phyloP scores from a whole-genome alignment of 2,329 filamentous ascomycete genomes.

The Aureobasidium sp. region DNA sequence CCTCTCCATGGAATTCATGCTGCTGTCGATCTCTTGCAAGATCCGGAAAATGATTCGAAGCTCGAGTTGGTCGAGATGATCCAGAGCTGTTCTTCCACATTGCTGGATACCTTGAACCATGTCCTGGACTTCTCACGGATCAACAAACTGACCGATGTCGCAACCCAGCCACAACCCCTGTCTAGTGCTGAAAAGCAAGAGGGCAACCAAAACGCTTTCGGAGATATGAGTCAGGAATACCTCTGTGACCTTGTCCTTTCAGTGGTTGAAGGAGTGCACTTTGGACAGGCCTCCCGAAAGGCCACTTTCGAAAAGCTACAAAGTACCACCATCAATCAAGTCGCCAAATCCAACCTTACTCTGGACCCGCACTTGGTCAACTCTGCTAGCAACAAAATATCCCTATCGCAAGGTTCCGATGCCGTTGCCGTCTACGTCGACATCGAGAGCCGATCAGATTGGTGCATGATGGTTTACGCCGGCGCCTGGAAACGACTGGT shows the following conservation, averaged over 20 bases:
- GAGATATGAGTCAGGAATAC: neutral
- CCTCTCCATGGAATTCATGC: constrained; percentile 26
- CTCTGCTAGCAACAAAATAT: neutral
- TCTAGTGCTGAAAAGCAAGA: neutral
- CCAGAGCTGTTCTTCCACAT: constrained; percentile 39
- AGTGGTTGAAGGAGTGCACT: constrained; percentile 5
- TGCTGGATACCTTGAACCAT: constrained; percentile 35
- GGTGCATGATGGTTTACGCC: constrained; percentile 1
- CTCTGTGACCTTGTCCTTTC: neutral
- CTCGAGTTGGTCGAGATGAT: constrained; percentile 38
- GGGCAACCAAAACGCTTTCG: neutral
- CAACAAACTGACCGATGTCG: constrained; percentile 15
- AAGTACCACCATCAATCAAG: neutral
- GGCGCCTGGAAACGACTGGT: constrained; percentile 36
- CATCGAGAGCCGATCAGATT: constrained; percentile 4
- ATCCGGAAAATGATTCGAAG: constrained; percentile 32
- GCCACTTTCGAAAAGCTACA: neutral
- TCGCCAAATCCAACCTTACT: neutral
- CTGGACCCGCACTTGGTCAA: neutral
- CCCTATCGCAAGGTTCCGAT: neutral
- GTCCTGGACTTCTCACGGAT: constrained; percentile 16
- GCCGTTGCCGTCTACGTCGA: constrained; percentile 1
- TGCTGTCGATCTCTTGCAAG: constrained; percentile 35
- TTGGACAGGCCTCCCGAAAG: constrained; percentile 1
- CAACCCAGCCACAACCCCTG: neutral